A percentile compares a stretch with the other conserved stretches of the same genome.
These are phyloP conservation scores for Colletotrichum graminicola DNA, from an alignment of 2,329 filamentous ascomycete genomes.

Conservation along the genomic window DNA sequence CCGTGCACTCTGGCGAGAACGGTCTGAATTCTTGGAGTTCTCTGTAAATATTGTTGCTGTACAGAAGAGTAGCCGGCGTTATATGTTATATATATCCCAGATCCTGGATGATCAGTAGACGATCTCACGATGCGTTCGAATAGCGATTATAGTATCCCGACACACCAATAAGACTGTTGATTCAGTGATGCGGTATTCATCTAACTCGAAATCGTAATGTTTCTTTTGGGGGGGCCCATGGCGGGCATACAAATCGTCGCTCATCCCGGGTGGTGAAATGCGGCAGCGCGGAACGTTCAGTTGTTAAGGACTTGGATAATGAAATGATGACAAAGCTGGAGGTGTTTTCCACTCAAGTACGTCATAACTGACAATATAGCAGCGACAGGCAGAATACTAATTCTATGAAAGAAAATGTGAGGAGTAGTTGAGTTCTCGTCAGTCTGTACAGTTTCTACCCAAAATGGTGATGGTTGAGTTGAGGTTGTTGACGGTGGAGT, in stretches of 20 bases:
- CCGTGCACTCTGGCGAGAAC: background rate
- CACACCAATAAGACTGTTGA: background rate
- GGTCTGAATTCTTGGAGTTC: background rate
- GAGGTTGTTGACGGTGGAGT: background rate
- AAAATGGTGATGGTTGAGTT: background rate
- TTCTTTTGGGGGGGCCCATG: too few species aligned
- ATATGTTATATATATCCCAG: background rate
- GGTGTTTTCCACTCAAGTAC: background rate
- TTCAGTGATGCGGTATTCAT: background rate
- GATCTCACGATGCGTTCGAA: constrained; percentile 6
- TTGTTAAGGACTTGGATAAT: background rate
- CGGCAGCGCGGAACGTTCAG: background rate
- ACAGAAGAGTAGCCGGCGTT: constrained; percentile 13
- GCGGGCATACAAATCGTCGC: too few species aligned
- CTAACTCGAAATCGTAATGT: too few species aligned
- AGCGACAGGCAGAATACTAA: background rate
- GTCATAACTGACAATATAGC: accelerated
- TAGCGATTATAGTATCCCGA: background rate
- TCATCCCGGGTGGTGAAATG: too few species aligned
- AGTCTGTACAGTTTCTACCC: too few species aligned
- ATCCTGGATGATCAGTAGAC: constrained; percentile 23
- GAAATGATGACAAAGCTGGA: background rate
- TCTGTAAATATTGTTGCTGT: constrained; percentile 33
- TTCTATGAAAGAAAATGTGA: background rate
- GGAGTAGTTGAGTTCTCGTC: background rate